Evolutionary conservation across 129 eudicot genomes (phyloP).

Genomic region (Lonicera japonica): DNA sequence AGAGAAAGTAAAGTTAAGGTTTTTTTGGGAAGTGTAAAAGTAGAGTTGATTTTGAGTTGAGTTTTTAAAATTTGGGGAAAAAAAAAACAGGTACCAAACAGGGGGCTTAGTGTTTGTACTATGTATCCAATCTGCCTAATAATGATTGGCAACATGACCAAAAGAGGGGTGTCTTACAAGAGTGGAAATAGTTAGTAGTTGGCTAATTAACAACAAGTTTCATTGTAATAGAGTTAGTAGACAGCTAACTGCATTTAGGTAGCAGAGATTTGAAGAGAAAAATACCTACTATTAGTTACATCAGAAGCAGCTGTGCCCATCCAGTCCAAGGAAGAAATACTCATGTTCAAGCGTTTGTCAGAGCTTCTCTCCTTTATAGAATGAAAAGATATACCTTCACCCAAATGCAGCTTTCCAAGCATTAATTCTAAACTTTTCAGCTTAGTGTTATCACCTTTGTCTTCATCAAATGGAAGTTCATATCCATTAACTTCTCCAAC

Average conservation of each 20-base stretch:
- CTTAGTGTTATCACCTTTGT: conserved; percentile 11
- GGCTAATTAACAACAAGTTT: too few species aligned
- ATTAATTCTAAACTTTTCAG: conserved; percentile 39
- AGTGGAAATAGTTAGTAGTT: too few species aligned
- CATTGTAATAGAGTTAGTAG: not conserved
- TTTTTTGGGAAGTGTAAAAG: too few species aligned
- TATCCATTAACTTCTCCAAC: conserved; percentile 37
- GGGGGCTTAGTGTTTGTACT: too few species aligned
- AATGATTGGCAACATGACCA: too few species aligned
- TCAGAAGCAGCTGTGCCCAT: conserved; percentile 74
- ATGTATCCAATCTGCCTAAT: too few species aligned
- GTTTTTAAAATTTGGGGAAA: too few species aligned
- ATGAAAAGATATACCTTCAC: conserved; percentile 38
- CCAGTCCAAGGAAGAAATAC: conserved; percentile 73
- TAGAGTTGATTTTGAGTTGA: too few species aligned
- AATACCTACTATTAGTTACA: conserved; percentile 73
- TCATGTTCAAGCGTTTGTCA: conserved; percentile 23
- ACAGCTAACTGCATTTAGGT: not conserved
- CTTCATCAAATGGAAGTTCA: conserved; percentile 50
- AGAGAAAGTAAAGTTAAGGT: too few species aligned
- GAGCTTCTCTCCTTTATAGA: conserved; percentile 32
- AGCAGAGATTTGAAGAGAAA: conserved; percentile 25
- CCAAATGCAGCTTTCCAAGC: conserved; percentile 50
- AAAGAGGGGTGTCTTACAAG: too few species aligned
- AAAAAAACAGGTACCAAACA: too few species aligned